Evolutionary conservation across 1,284 basidiomycete genomes (phyloP).

Genomic region (Pseudozyma thailandica): DNA sequence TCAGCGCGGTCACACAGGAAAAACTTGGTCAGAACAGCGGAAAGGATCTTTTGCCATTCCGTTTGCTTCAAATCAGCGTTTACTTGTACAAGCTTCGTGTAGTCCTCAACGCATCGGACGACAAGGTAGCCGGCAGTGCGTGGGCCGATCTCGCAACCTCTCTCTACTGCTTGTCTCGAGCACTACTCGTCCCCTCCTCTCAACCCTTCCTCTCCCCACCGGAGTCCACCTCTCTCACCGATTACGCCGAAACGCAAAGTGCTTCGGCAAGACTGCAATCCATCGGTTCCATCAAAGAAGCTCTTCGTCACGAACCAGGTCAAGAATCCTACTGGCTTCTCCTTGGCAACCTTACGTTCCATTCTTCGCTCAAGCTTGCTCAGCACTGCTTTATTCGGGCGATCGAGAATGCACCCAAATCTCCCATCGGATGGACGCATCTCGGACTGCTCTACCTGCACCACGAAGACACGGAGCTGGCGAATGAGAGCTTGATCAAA

Average conservation of each 20-base stretch:
- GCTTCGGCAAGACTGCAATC: conserved; percentile 73
- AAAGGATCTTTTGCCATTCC: conserved; percentile 16
- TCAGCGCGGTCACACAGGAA: conserved; percentile 37
- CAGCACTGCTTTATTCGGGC: conserved; percentile 94
- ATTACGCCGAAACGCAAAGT: conserved; percentile 62
- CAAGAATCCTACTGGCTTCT: conserved; percentile 85
- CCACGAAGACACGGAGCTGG: conserved; percentile 82
- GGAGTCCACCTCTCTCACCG: conserved; percentile 69
- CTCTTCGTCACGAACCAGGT: conserved; percentile 79
- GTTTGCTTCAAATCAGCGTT: conserved; percentile 30
- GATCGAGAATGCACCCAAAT: conserved; percentile 81
- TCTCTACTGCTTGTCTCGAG: conserved; percentile 44
- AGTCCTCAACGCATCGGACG: conserved; percentile 51
- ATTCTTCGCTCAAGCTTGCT: conserved; percentile 76
- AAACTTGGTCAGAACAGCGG: conserved; percentile 13
- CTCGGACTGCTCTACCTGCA: conserved; percentile 90
- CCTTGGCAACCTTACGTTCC: conserved; percentile 80
- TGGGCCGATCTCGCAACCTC: conserved; percentile 65
- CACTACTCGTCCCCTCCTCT: conserved; percentile 23
- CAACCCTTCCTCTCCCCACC: conserved; percentile 69
- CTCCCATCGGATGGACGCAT: conserved; percentile 79
- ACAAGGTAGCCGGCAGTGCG: conserved; percentile 51
- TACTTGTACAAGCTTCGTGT: conserved; percentile 63
- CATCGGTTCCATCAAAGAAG: conserved; percentile 77
- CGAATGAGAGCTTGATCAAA: conserved; percentile 84